A percentile compares a stretch with the other conserved stretches of the same genome.
These are phyloP conservation scores for Cucumis cinereus DNA, from an alignment of 306 rosid genomes.

Conservation along the genomic window DNA sequence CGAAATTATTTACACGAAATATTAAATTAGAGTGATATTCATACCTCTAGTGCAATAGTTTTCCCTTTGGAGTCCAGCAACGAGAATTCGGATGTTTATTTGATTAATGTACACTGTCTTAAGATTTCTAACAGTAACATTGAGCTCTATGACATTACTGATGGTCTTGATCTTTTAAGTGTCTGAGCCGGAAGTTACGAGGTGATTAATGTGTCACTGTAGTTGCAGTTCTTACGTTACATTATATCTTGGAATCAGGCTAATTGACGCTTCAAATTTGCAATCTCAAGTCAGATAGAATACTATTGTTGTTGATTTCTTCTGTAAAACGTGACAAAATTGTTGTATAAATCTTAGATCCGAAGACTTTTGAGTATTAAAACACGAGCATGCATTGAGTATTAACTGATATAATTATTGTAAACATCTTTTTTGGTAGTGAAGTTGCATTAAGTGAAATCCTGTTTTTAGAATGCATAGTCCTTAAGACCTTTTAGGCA, in stretches of 20 bases:
- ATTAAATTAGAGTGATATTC: background rate
- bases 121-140: background rate
- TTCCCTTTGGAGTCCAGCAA: background rate
- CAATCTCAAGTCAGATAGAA: background rate
- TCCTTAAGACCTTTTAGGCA: background rate
- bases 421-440: background rate
- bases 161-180: background rate
- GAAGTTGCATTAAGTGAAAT: background rate
- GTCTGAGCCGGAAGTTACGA: background rate
- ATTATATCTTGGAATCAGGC: background rate
- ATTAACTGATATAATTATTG: background rate
- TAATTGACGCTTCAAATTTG: background rate
- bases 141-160: background rate
- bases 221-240: background rate
- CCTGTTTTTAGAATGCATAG: background rate
- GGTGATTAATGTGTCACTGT: background rate
- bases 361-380: background rate
- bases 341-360: background rate
- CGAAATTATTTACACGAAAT: background rate
- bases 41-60: background rate
- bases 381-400: background rate
- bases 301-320: background rate
- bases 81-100: background rate
- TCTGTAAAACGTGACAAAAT: background rate
- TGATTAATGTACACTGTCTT: background rate